phyloP scores from a whole-genome alignment of 2,329 filamentous ascomycete genomes.

The Acrodontium crateriforme region DNA sequence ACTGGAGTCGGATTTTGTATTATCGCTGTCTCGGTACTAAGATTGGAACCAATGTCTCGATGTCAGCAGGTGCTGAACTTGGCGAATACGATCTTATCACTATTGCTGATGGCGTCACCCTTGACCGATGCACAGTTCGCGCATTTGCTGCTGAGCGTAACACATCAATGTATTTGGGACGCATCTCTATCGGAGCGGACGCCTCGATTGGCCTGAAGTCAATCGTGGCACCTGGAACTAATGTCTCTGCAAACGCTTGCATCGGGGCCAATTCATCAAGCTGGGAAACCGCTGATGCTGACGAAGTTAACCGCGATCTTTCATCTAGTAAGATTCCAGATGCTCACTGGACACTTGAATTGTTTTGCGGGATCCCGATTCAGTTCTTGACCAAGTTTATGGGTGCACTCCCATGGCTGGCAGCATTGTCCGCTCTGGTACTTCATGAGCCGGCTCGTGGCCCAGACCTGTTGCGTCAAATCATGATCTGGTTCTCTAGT shows the following conservation, averaged over 20 bases:
- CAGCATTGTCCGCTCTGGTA: slow-evolving; percentile 32
- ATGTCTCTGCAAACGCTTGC: slow-evolving; percentile 35
- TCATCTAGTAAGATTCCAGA: slow-evolving; percentile 25
- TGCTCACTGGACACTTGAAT: slow-evolving; percentile 32
- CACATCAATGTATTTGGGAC: slow-evolving; percentile 43
- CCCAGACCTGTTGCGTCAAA: slow-evolving; percentile 26
- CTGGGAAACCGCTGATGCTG: slow-evolving; percentile 37
- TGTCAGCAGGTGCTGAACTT: slow-evolving; percentile 29
- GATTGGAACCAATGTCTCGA: slow-evolving; percentile 38
- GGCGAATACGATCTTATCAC: slow-evolving; percentile 47
- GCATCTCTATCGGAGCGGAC: slow-evolving; percentile 36
- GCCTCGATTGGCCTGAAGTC: slow-evolving; percentile 36
- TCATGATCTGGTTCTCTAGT: slow-evolving; percentile 38
- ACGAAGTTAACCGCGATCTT: slow-evolving; percentile 35
- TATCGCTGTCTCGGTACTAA: slow-evolving; percentile 39
- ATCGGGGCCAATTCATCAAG: slow-evolving; percentile 45
- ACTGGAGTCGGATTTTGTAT: slow-evolving; percentile 31
- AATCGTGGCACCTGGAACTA: slow-evolving; percentile 38
- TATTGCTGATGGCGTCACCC: slow-evolving; percentile 35
- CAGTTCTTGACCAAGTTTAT: slow-evolving; percentile 27
- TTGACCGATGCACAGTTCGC: slow-evolving; percentile 36
- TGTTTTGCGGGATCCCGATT: slow-evolving; percentile 33
- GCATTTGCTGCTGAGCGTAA: slow-evolving; percentile 44
- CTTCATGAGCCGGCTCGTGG: slow-evolving; percentile 21
- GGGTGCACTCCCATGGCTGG: slow-evolving; percentile 32